Base-by-base conservation (phyloP, 2,329 filamentous ascomycete genomes). In the Venturiaceae sp. region DNA sequence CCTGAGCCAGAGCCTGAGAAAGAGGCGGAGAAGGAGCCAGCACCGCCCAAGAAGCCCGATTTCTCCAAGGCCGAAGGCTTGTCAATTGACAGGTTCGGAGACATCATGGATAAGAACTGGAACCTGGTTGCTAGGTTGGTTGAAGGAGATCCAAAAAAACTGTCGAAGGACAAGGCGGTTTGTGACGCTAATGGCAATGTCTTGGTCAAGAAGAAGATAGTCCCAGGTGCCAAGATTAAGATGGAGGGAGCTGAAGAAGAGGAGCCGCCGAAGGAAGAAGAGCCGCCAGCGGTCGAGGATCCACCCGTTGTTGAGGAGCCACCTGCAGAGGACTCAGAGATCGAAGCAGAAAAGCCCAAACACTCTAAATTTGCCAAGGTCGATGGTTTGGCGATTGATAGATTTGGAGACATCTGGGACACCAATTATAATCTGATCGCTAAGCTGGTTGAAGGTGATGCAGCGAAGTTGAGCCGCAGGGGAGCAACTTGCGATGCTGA, bases 341-440 rank as follows among this genome's bases (percentile, higher is more conserved):
- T 47, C 23, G 44, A 47, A 21, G 37, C 77, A 77, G 36, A 68
- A 60, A 6, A 68, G 71, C 14, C 63, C 63, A 13, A 67, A 62
- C 19, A 66, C 64, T 16, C 64, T 69, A n/a, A 63, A 33, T 79
- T 80, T 61, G 76, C 77, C 58, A 76, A 75, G 54, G 74, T 82
- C 19, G 80, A 83, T 62, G 79, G 80, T 19, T 80, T 81, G 60
- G 70, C 77, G 30, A 78, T 79, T 62, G 80, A 83, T 60, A 75
- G 82, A 46, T 76, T 77, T 23, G 80, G 80, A 28, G 78, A 76
- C 66, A 77, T 77, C 65, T 80, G 80, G 60, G 79, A 83, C 57
- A 75, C 86, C 80, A 79, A 95, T 79, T 88, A 87, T 37, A 83
- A 88, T 62, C 78, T 88, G 23, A 87, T 94, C 53, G 90, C 90